These are phyloP conservation scores for Kodamaea ohmeri DNA, from an alignment of 1,139 yeast species.

Conservation along the genomic window DNA sequence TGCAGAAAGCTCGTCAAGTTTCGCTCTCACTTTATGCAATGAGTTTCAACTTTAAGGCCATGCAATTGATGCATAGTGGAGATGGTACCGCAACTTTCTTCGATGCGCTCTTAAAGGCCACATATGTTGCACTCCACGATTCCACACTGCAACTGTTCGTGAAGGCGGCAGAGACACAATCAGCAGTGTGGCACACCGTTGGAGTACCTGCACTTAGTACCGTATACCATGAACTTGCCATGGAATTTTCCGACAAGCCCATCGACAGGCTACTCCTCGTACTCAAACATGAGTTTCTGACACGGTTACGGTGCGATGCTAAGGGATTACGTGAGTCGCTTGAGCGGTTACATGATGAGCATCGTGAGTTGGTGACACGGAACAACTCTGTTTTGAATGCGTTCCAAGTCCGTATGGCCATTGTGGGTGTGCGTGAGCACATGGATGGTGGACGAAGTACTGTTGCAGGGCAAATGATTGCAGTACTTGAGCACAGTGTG, in stretches of 20 bases:
- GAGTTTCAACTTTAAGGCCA: conserved; percentile 59
- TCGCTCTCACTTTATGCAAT: conserved; percentile 54
- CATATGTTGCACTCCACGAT: conserved; percentile 48
- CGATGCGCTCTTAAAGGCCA: conserved; percentile 55
- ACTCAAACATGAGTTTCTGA: conserved; percentile 34
- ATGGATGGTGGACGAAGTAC: conserved; percentile 36
- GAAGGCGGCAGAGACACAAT: conserved; percentile 44
- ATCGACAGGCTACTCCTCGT: conserved; percentile 35
- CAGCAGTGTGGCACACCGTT: conserved; percentile 51
- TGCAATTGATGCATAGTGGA: conserved; percentile 52
- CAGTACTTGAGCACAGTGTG: conserved; percentile 23
- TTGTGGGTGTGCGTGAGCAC: conserved; percentile 36
- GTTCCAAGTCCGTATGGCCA: conserved; percentile 36
- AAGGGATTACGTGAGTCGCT: conserved; percentile 18
- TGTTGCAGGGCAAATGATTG: conserved; percentile 24
- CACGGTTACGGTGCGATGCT: conserved; percentile 3
- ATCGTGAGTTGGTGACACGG: conserved; percentile 26
- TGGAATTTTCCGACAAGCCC: conserved; percentile 25
- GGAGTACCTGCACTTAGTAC: conserved; percentile 48
- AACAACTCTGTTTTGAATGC: conserved; percentile 35
- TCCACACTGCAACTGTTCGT: conserved; percentile 30
- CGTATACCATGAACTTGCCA: conserved; percentile 45
- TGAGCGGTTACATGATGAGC: conserved; percentile 42
- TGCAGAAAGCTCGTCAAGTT: conserved; percentile 53
- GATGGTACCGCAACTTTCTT: conserved; percentile 28